phyloP scores from a whole-genome alignment of 768 basidiomycete genomes.

The Trametes maxima region DNA sequence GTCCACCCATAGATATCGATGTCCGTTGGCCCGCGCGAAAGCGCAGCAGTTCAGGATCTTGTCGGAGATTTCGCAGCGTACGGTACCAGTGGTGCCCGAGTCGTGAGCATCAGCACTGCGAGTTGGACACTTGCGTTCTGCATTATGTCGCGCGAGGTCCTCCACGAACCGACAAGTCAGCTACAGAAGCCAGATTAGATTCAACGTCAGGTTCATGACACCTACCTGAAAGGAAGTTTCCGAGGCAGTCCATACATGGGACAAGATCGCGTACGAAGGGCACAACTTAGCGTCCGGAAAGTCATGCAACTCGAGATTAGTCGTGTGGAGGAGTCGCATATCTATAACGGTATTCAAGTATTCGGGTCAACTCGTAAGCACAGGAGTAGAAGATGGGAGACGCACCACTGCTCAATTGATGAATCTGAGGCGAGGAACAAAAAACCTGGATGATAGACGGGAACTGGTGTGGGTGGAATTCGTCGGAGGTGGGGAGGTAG shows the following conservation, averaged over 20 bases:
- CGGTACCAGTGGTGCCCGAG: neutral
- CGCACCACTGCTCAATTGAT: too few relatives aligned
- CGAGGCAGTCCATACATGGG: neutral
- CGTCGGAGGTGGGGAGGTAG: too few relatives aligned
- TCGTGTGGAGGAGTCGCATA: neutral
- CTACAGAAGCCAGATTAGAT: neutral
- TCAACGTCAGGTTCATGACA: neutral
- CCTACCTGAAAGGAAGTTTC: neutral
- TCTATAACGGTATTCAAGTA: neutral
- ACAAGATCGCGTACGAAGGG: neutral
- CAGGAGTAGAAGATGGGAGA: neutral
- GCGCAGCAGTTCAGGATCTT: neutral
- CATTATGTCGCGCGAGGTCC: neutral
- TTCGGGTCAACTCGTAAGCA: neutral
- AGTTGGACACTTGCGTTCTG: neutral
- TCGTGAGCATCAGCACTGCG: neutral
- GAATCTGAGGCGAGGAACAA: too few relatives aligned
- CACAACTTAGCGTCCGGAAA: neutral
- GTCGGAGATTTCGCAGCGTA: neutral
- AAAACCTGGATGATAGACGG: too few relatives aligned
- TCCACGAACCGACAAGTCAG: neutral
- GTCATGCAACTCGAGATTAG: neutral
- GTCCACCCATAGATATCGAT: neutral
- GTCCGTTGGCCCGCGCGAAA: neutral
- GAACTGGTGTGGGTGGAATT: too few relatives aligned